Base-by-base conservation (phyloP, 164 flowering plant species). In the Nymphaea thermarum region DNA sequence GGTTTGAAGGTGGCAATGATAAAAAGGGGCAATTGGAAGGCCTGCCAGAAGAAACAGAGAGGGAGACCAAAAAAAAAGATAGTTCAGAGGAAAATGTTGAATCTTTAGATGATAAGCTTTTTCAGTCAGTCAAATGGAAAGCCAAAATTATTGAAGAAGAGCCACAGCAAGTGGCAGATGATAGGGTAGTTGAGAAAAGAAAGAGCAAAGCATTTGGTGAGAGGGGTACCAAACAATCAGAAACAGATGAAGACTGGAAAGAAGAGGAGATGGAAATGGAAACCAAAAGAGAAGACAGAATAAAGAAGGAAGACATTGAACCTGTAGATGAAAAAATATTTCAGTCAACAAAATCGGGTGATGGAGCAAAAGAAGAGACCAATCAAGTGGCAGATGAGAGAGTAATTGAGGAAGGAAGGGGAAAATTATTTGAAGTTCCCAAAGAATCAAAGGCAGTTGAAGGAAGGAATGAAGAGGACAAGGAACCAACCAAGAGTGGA, bases 41-140 rank as follows among this genome's bases (percentile, higher is more conserved):
- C 25, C n/a, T 3, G 7, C 42, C 42, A 7, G 17, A n/a, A 61
- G 63, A 36, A 61, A 8, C 7, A 12, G 63, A 51, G 57, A 10
- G 25, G 10, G 59, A 43, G 47, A 41, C 3, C 4, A 10, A 15
- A 41, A 10, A 12, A 42, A n/a, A 64, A 64, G 12, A 42, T 14
- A 15, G 16, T 11, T 16, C 36, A 14, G 25, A 45, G n/a, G 73
- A 66, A 74, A 72, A 44, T 6, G 43, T n/a, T 43, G 53, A 6
- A 62, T 60, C 43, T 6, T 67, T 63, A 18, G 71, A 68, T 45
- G 66, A 67, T 73, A 61, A 74, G 11, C 43, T 63, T 43, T 67
- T 0, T 25, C 36, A 25, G 36, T 25, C 36, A 25, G 36, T 25
- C 62, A 63, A 16, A 42, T 18, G 36, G 65, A 18, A 25, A 4